Base-by-base conservation (phyloP, 1,139 yeast species). In the Entelexis sorbosivorans region DNA sequence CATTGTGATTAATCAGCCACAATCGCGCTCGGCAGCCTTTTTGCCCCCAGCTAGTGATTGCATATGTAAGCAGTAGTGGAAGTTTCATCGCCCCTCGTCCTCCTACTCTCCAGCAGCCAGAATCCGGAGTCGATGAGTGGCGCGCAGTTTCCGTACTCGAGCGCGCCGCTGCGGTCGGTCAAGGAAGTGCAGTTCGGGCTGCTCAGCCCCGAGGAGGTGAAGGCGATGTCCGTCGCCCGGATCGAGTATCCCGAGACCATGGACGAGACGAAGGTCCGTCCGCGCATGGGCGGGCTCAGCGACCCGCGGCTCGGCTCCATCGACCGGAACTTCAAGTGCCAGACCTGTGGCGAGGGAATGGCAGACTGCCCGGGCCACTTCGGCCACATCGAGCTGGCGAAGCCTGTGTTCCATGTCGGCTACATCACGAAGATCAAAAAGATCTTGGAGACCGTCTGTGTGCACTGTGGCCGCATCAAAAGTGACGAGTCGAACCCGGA, bases 351-450 rank as follows among this genome's bases (percentile, higher is more conserved):
- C 63, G 98, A 91, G 69, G 96, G 93, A 64, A 91, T 91, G 96
- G 87, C 93, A 55, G 98, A 91, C 66, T 93, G 99, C 70, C 97
- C 97, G 1, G 99, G 99, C 55, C 99, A 93, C 72, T 93, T 93
- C 70, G 99, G 99, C 60, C 98, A 93, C 66, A 93, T 93, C 56
- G 98, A 93, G 66, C 76, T 93, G 59, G 97, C 98, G 35, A 91
- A 89, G 66, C 98, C 99, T 11, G 98, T 93, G 32, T 91, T 93
- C 69, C 98, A 93, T 69, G 87, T 93, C 67, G 98, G 74, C 44
- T 91, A 87, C 68, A 81, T 91, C 63, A 80, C 94, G 51, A 89
- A 87, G 66, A 89, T 93, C 64, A 93, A 91, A 66, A 93, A 93
- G 68, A 87, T 87, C 39, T 84, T 95, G 68, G 98, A 93, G 68